Conservation (phyloP, 176 grass and related monocot genomes). For the Eleusine coracana region DNA sequence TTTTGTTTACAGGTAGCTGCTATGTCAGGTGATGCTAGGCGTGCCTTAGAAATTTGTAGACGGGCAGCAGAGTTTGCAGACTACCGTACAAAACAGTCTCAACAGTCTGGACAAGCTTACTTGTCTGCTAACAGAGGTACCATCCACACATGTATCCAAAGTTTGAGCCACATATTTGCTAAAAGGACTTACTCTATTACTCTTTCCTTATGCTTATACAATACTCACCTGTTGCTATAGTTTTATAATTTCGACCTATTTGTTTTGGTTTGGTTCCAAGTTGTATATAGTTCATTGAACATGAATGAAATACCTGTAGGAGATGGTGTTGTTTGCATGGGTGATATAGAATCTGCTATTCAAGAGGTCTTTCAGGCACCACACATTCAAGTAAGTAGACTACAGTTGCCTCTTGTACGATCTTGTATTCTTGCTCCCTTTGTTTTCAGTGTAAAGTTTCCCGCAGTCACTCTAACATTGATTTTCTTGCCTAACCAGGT, state of each 20-base stretch:
- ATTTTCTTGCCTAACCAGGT: conserved; percentile 5
- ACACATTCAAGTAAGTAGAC: conserved; percentile 87
- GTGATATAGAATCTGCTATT: conserved; percentile 85
- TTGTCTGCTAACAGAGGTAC: conserved; percentile 46
- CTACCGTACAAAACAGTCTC: conserved; percentile 68
- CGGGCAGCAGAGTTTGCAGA: conserved; percentile 85
- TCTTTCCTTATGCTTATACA: conserved; percentile 29
- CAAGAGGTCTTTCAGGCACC: conserved; percentile 97
- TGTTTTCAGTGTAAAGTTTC: not conserved
- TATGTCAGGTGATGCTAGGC: conserved; percentile 98
- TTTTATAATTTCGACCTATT: conserved; percentile 22
- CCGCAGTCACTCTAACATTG: not conserved
- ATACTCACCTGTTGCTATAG: conserved; percentile 1
- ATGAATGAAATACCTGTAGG: conserved; percentile 47
- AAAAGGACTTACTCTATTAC: conserved; percentile 4
- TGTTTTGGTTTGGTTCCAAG: not conserved
- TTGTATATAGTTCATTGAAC: conserved; percentile 16
- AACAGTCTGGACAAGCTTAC: conserved; percentile 29
- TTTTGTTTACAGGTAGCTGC: conserved; percentile 80
- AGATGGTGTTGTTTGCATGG: conserved; percentile 73
- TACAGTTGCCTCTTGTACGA: conserved; percentile 10
- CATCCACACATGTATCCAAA: conserved; percentile 1
- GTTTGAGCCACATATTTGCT: conserved; percentile 5
- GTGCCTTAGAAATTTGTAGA: conserved; percentile 92
- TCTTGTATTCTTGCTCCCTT: not conserved